Evolutionary conservation across 2,329 filamentous ascomycete genomes (phyloP).

Genomic region (Fusarium sp.): DNA sequence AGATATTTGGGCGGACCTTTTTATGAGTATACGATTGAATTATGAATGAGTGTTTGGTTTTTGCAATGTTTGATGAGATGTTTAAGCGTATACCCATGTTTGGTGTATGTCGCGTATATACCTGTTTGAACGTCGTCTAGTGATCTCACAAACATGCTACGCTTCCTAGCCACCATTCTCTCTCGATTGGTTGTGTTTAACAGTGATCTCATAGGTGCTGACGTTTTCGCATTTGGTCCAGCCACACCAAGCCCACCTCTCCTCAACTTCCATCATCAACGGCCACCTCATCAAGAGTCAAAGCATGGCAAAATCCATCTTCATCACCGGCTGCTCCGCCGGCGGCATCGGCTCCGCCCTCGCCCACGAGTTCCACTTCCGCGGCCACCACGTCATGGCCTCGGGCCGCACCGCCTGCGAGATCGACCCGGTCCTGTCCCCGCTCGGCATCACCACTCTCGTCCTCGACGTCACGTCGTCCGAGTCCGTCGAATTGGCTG

Average conservation of each 20-base stretch:
- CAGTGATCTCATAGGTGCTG: neutral
- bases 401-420: conserved; percentile 2
- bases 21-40: conserved; percentile 17
- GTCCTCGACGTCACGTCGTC: conserved; percentile 2
- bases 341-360: conserved; percentile 21
- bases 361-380: conserved; percentile 6
- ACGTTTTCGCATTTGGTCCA: neutral
- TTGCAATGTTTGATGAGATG: conserved; percentile 1
- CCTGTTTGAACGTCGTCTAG: too few species aligned
- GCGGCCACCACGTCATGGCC: conserved; percentile 20
- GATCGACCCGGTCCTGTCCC: neutral
- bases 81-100: neutral
- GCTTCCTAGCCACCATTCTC: too few species aligned
- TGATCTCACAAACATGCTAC: neutral
- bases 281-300: neutral
- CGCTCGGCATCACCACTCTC: conserved; percentile 5
- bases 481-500: neutral
- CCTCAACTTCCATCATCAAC: neutral
- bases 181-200: neutral
- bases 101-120: neutral
- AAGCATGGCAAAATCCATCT: neutral
- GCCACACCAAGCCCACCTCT: neutral
- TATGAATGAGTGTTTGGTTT: conserved; percentile 2
- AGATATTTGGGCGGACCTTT: conserved; percentile 22
- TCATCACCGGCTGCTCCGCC: conserved; percentile 20